Conservation (phyloP, 768 basidiomycete species). For the Cystofilobasidium bisporidii region DNA sequence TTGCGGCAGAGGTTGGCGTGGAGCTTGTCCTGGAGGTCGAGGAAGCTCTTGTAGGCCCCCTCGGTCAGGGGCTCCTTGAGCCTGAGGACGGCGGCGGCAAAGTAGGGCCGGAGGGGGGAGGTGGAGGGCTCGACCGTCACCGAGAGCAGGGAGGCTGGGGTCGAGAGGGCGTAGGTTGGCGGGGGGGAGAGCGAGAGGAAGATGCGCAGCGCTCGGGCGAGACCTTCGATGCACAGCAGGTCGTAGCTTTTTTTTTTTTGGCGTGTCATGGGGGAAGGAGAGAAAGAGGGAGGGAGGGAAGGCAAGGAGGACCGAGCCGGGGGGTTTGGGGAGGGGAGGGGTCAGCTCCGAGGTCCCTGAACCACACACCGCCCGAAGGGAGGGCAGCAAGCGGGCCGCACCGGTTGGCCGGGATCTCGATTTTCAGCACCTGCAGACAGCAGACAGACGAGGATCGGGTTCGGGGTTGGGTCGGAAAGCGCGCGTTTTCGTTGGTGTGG, state of each 20-base stretch:
- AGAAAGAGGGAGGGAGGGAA: conserved; percentile 10
- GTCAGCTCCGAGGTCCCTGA: not conserved
- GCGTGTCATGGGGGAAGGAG: too few relatives aligned
- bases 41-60: conserved; percentile 87
- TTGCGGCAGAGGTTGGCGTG: conserved; percentile 90
- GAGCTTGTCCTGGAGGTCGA: conserved; percentile 97
- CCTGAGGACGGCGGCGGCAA: conserved; percentile 82
- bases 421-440: conserved; percentile 54
- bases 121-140: conserved; percentile 12
- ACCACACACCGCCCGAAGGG: too few relatives aligned
- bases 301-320: conserved; percentile 10
- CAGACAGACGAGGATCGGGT: too few relatives aligned
- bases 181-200: conserved; percentile 64
- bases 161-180: conserved; percentile 63
- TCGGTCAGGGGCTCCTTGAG: conserved; percentile 73
- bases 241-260: too few relatives aligned
- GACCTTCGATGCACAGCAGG: conserved; percentile 91
- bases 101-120: conserved; percentile 72
- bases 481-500: too few relatives aligned
- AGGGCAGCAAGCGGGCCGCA: conserved; percentile 30
- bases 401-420: conserved; percentile 98
- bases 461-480: too few relatives aligned
- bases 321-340: too few relatives aligned
- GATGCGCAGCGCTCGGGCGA: conserved; percentile 70
- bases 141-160: conserved; percentile 60